Evolutionary conservation across 1,284 basidiomycete genomes (phyloP).

Genomic region (Cryptococcus sp.): DNA sequence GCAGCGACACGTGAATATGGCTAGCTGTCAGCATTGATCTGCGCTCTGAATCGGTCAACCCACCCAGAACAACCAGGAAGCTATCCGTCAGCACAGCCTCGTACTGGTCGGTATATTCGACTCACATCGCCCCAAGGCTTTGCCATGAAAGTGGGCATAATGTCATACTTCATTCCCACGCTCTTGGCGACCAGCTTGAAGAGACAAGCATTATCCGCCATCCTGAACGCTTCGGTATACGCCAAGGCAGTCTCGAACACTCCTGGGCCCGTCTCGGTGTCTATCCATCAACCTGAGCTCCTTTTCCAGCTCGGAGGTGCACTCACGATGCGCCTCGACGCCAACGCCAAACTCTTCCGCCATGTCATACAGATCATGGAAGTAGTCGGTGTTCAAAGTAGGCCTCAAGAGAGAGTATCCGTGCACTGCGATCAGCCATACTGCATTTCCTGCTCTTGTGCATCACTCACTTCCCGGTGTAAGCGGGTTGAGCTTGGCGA

Average conservation of each 20-base stretch:
- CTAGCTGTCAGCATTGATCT: conserved; percentile 45
- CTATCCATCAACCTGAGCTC: conserved; percentile 46
- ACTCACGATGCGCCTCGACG: conserved; percentile 86
- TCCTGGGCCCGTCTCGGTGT: conserved; percentile 89
- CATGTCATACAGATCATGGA: conserved; percentile 78
- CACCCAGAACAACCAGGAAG: conserved; percentile 86
- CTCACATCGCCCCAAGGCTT: conserved; percentile 87
- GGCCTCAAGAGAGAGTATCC: conserved; percentile 86
- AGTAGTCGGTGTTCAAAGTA: conserved; percentile 82
- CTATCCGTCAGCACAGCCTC: conserved; percentile 47
- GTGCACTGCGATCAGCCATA: conserved; percentile 59
- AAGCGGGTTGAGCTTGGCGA: conserved; percentile 64
- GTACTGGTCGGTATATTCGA: background rate
- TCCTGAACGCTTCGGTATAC: conserved; percentile 73
- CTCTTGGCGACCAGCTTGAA: conserved; percentile 93
- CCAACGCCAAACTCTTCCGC: conserved; percentile 67
- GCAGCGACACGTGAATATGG: conserved; percentile 86
- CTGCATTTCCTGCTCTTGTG: background rate
- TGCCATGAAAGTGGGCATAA: conserved; percentile 96
- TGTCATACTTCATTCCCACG: conserved; percentile 77
- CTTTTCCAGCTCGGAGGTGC: conserved; percentile 4
- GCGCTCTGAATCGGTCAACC: conserved; percentile 30
- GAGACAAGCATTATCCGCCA: conserved; percentile 90
- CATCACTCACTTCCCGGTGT: conserved; percentile 77
- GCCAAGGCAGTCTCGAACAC: conserved; percentile 92